Evolutionary conservation across 1,139 yeast genomes (phyloP).

Genomic region (Barnettozyma hawaiiensis): DNA sequence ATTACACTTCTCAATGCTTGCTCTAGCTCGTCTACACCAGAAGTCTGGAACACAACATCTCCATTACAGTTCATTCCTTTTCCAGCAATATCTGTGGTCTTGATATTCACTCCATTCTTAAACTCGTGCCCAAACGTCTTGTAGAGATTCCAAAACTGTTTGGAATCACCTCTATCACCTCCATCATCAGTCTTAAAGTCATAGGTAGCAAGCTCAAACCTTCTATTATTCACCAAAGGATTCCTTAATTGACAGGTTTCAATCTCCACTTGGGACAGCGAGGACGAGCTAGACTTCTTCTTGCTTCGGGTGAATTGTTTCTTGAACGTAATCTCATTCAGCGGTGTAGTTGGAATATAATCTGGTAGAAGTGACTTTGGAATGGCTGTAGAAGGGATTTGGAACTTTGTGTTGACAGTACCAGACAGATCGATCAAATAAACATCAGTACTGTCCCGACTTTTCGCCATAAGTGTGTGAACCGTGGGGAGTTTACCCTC

Average conservation of each 20-base stretch:
- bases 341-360: constrained; percentile 19
- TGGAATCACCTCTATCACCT: not conserved
- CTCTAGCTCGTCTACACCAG: constrained; percentile 4
- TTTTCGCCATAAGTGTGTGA: constrained; percentile 22
- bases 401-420: constrained; percentile 42
- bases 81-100: not conserved
- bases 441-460: constrained; percentile 32
- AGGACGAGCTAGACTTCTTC: constrained; percentile 22
- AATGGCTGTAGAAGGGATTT: constrained; percentile 34
- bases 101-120: not conserved
- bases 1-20: constrained; percentile 5
- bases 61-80: constrained; percentile 2
- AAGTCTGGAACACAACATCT: constrained; percentile 1
- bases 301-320: not conserved
- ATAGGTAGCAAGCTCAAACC: constrained; percentile 15
- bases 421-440: constrained; percentile 43
- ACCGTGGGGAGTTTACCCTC: not conserved
- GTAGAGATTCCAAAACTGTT: constrained; percentile 4
- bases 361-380: constrained; percentile 23
- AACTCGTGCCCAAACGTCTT: constrained; percentile 6
- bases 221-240: constrained; percentile 13
- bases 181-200: not conserved
- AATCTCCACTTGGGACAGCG: constrained; percentile 57
- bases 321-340: constrained; percentile 12
- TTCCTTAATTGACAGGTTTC: constrained; percentile 43